phyloP scores from a whole-genome alignment of 257 asterid species.

The Paraleonurus japonicus region DNA sequence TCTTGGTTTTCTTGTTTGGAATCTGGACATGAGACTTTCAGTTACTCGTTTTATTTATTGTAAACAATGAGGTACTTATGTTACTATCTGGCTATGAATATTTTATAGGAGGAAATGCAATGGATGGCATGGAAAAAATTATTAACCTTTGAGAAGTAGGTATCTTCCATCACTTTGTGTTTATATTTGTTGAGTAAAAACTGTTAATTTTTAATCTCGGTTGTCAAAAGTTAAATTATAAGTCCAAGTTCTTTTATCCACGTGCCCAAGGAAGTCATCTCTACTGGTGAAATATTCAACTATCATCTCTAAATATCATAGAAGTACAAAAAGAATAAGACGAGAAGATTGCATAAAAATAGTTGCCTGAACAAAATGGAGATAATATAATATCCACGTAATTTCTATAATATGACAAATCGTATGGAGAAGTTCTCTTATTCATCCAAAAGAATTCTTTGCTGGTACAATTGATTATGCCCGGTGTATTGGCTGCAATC shows the following conservation, averaged over 20 bases:
- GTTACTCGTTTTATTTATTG: slow-evolving; percentile 12
- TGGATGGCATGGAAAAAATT: slow-evolving; percentile 93
- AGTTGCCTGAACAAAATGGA: neutral
- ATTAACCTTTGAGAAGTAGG: slow-evolving; percentile 82
- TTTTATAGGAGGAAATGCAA: slow-evolving; percentile 85
- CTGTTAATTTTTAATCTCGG: neutral
- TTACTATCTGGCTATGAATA: slow-evolving; percentile 13
- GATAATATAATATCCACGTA: neutral
- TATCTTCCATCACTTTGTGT: slow-evolving; percentile 19
- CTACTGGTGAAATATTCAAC: neutral
- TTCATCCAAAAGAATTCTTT: neutral
- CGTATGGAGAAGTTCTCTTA: neutral
- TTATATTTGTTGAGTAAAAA: slow-evolving; percentile 6
- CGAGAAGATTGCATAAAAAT: neutral
- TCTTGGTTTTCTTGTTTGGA: slow-evolving; percentile 5
- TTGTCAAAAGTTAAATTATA: neutral
- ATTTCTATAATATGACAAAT: neutral
- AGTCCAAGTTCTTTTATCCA: slow-evolving; percentile 3
- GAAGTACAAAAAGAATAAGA: neutral
- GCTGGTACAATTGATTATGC: neutral
- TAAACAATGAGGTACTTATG: neutral
- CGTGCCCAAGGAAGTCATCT: neutral
- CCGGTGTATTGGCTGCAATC: neutral
- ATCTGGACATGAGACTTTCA: neutral
- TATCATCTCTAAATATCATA: neutral